These are phyloP conservation scores for Daldinia grandis DNA, from an alignment of 495 filamentous ascomycete species.

Conservation along the genomic window DNA sequence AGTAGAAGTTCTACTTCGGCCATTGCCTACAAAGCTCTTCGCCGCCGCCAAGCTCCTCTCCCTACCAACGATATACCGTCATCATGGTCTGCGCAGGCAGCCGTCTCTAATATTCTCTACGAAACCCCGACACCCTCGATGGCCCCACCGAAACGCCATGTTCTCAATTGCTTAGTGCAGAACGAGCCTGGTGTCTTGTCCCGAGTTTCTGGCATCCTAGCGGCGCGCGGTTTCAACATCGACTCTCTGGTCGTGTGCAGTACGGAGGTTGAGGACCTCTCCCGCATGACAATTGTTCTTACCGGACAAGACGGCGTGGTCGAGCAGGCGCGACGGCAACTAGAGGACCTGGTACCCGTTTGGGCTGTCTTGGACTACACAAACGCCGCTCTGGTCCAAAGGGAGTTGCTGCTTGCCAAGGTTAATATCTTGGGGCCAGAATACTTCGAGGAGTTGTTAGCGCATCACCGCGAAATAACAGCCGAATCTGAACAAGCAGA, in stretches of 20 bases:
- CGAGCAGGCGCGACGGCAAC: conserved; percentile 93
- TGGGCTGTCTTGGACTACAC: conserved; percentile 99
- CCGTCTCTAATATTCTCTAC: conserved; percentile 97
- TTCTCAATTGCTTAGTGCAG: conserved; percentile 98
- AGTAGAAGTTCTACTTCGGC: conserved; percentile 82
- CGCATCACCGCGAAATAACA: conserved; percentile 85
- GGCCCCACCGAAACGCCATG: conserved; percentile 87
- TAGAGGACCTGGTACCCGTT: conserved; percentile 96
- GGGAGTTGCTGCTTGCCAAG: conserved; percentile 95
- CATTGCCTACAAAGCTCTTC: conserved; percentile 96
- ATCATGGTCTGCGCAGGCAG: conserved; percentile 91
- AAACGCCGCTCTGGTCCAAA: conserved; percentile 88
- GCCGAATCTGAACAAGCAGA: conserved; percentile 48
- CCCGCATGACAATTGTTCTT: conserved; percentile 98
- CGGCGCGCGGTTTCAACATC: conserved; percentile 98
- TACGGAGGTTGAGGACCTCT: conserved; percentile 96
- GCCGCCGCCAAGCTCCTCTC: conserved; percentile 84
- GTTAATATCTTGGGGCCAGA: conserved; percentile 94
- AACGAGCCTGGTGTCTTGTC: conserved; percentile 98
- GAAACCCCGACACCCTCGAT: conserved; percentile 88
- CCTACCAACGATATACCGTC: conserved; percentile 77
- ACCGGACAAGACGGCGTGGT: conserved; percentile 96
- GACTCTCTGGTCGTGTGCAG: conserved; percentile 97
- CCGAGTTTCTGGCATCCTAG: conserved; percentile 94
- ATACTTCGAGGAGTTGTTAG: conserved; percentile 95